Evolutionary conservation across 306 rosid genomes (phyloP).

Genomic region (Cucurbita maxima): DNA sequence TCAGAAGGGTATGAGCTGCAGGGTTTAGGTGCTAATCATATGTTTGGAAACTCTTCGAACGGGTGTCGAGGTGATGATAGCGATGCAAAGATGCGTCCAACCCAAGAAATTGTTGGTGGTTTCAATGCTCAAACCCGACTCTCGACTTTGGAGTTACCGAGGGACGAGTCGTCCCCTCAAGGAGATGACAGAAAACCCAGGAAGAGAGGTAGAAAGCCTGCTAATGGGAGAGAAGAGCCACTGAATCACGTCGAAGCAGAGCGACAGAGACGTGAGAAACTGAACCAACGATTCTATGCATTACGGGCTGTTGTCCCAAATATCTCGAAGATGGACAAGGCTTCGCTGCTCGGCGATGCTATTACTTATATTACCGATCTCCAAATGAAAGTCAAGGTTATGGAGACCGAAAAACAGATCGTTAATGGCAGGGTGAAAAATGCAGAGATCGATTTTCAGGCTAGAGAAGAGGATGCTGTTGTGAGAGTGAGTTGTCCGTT

Average conservation of each 20-base stretch:
- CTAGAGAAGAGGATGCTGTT: slow-evolving; percentile 52
- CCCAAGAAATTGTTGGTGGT: slow-evolving; percentile 39
- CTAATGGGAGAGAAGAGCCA: slow-evolving; percentile 89
- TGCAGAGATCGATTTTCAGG: slow-evolving; percentile 67
- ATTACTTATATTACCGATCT: slow-evolving; percentile 75
- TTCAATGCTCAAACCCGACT: slow-evolving; percentile 40
- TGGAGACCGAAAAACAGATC: slow-evolving; percentile 64
- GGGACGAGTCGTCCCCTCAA: slow-evolving; percentile 50
- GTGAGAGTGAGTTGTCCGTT: slow-evolving; percentile 57
- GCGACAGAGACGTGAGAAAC: slow-evolving; percentile 88
- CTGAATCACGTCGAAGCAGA: slow-evolving; percentile 89
- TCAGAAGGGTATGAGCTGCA: slow-evolving; percentile 54
- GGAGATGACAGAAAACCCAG: slow-evolving; percentile 72
- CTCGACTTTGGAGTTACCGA: slow-evolving; percentile 37
- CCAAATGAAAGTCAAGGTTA: slow-evolving; percentile 59
- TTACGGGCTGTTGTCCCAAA: slow-evolving; percentile 88
- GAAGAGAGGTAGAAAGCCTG: slow-evolving; percentile 88
- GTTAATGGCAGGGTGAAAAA: slow-evolving; percentile 22
- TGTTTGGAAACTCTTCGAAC: slow-evolving; percentile 46
- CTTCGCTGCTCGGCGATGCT: slow-evolving; percentile 85
- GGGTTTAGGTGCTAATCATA: slow-evolving; percentile 30
- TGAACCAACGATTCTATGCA: slow-evolving; percentile 80
- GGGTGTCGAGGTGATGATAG: slow-evolving; percentile 35
- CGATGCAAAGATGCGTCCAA: slow-evolving; percentile 52
- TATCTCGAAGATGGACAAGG: slow-evolving; percentile 93